phyloP scores from a whole-genome alignment of 257 asterid genomes.

The Rhazya stricta region DNA sequence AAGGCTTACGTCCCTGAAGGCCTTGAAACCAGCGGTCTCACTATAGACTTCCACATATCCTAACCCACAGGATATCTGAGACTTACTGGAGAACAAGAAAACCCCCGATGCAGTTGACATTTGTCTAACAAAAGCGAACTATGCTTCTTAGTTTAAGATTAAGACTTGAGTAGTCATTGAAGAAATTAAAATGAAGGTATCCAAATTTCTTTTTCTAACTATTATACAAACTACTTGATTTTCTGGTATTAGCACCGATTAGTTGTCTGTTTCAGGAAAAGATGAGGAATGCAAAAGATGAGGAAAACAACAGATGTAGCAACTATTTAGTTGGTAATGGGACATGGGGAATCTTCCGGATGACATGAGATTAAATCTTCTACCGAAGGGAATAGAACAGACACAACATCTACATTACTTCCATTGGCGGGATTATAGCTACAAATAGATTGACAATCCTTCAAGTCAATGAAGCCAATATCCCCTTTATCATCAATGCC shows the following conservation, averaged over 20 bases:
- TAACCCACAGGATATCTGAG: slow-evolving; percentile 49
- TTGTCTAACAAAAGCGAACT: slow-evolving; percentile 48
- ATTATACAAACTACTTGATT: slow-evolving; percentile 1
- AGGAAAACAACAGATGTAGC: no score
- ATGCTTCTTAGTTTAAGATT: slow-evolving; percentile 50
- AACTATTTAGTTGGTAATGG: no score
- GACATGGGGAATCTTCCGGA: no score
- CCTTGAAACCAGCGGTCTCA: slow-evolving; percentile 28
- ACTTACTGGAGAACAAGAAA: slow-evolving; percentile 38
- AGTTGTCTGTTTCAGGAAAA: slow-evolving; percentile 52
- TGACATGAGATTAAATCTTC: no score
- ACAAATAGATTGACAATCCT: slow-evolving; percentile 41
- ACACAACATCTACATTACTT: slow-evolving; percentile 50
- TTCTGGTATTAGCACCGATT: slow-evolving; percentile 9
- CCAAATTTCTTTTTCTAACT: slow-evolving; percentile 16
- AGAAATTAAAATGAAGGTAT: slow-evolving; percentile 92
- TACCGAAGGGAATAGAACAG: slow-evolving; percentile 66
- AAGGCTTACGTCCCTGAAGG: slow-evolving; percentile 59
- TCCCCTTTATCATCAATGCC: slow-evolving; percentile 71
- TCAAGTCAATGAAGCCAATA: slow-evolving; percentile 73
- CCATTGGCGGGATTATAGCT: slow-evolving; percentile 64
- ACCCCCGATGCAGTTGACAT: slow-evolving; percentile 46
- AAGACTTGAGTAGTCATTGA: slow-evolving; percentile 66
- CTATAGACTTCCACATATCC: slow-evolving; percentile 39
- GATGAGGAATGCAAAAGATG: no score